phyloP scores from a whole-genome alignment of 1,284 basidiomycete species.

The Stygiomarasmius scandens region DNA sequence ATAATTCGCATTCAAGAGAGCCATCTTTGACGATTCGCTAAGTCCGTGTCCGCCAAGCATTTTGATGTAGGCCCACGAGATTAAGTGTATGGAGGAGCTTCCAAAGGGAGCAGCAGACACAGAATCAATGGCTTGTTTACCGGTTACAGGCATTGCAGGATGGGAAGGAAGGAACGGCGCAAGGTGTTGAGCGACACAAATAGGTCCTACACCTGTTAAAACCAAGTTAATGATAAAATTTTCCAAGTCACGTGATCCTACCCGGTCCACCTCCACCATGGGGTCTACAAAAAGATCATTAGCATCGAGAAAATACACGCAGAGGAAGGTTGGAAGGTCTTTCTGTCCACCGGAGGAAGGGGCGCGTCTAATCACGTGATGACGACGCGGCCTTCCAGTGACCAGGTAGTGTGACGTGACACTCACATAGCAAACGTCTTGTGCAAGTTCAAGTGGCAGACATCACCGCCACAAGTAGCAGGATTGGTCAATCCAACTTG shows the following conservation, averaged over 20 bases:
- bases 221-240: conserved; percentile 28
- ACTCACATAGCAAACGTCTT: conserved; percentile 92
- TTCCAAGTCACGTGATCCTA: conserved; percentile 91
- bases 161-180: conserved; percentile 96
- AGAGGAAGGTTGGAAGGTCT: no score
- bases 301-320: not conserved
- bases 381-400: no score
- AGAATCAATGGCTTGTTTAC: conserved; percentile 79
- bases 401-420: no score
- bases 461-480: conserved; percentile 95
- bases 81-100: conserved; percentile 92
- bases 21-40: conserved; percentile 82
- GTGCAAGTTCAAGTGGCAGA: conserved; percentile 97
- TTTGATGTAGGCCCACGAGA: conserved; percentile 98
- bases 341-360: no score
- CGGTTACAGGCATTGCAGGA: conserved; percentile 73
- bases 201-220: conserved; percentile 73
- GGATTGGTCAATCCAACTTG: conserved; percentile 96
- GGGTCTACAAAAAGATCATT: conserved; percentile 55
- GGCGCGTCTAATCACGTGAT: no score
- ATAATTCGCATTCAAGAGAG: conserved; percentile 95
- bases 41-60: conserved; percentile 95
- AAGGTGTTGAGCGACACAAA: conserved; percentile 92
- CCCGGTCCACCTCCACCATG: conserved; percentile 97
- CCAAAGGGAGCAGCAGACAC: conserved; percentile 93